Conservation (phyloP, 1,284 basidiomycete genomes). For the Tylopilus sp. region DNA sequence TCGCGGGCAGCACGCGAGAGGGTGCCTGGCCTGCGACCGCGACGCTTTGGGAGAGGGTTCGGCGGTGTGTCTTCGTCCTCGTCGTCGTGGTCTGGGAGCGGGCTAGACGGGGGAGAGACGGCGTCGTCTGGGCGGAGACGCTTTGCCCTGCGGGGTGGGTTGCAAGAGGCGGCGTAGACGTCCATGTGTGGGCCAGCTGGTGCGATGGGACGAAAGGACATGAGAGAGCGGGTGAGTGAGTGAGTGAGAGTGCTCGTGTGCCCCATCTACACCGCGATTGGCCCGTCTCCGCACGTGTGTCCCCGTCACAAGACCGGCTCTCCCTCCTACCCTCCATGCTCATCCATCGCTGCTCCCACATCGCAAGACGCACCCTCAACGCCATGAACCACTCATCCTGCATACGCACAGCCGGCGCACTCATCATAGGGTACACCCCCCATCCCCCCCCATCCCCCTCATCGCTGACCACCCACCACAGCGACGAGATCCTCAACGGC, state of each 20-base stretch:
- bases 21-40: conserved; percentile 66
- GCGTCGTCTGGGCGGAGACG: conserved; percentile 33
- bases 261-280: neutral
- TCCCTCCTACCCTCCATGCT: too few species aligned
- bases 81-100: conserved; percentile 20
- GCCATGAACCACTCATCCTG: too few species aligned
- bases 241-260: conserved; percentile 18
- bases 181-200: conserved; percentile 22
- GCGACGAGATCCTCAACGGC: conserved; percentile 82
- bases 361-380: too few species aligned
- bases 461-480: conserved; percentile 24
- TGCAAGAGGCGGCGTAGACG: conserved; percentile 49
- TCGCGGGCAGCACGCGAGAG: conserved; percentile 69
- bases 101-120: conserved; percentile 8
- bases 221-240: neutral
- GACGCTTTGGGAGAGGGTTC: conserved; percentile 40
- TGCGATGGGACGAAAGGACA: conserved; percentile 27
- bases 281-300: neutral
- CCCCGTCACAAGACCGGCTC: too few species aligned
- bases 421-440: conserved; percentile 63
- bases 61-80: conserved; percentile 17
- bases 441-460: rapidly evolving
- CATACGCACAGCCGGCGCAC: conserved; percentile 34
- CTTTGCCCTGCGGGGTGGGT: conserved; percentile 58
- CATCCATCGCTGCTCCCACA: too few species aligned